A percentile compares a stretch with the other conserved stretches of the same genome.
Evolutionary conservation across 176 grass and related monocot species (phyloP).

Genomic region (Thinopyrum elongatum): DNA sequence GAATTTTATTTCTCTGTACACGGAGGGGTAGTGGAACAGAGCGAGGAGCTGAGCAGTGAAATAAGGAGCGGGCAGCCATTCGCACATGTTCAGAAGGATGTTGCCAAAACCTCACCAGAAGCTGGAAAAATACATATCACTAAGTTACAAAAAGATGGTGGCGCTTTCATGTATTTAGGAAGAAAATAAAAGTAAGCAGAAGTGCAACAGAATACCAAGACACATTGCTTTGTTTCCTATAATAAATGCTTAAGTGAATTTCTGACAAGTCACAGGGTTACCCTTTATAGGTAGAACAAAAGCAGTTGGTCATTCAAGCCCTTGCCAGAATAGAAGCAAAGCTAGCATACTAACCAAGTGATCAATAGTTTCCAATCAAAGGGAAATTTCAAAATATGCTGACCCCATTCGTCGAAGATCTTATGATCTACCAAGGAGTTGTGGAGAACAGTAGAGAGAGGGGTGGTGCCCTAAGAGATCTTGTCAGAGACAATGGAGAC

Average conservation of each 20-base stretch:
- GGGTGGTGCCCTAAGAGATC: not conserved
- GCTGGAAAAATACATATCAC: constrained; percentile 44
- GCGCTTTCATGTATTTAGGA: not conserved
- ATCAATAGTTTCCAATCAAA: not conserved
- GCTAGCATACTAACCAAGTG: not conserved
- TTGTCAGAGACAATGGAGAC: not conserved
- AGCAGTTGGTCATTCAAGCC: not conserved
- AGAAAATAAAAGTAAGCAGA: constrained; percentile 16
- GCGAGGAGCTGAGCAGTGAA: constrained; percentile 92
- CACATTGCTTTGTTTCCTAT: not conserved
- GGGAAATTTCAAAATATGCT: not conserved
- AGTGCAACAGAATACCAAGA: not conserved
- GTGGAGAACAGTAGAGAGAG: not conserved
- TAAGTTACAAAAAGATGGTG: not conserved
- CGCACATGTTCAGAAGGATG: constrained; percentile 87
- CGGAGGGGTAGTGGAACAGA: constrained; percentile 72
- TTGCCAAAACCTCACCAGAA: constrained; percentile 99
- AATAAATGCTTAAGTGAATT: constrained; percentile 6
- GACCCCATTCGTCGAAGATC: not conserved
- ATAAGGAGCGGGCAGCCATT: constrained; percentile 97
- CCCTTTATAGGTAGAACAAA: not conserved
- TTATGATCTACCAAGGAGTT: not conserved
- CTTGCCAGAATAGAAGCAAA: not conserved
- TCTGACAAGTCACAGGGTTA: not conserved
- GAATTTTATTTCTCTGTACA: constrained; percentile 50